Base-by-base conservation (phyloP, 1,284 basidiomycete species). In the Pseudozyma pruni region DNA sequence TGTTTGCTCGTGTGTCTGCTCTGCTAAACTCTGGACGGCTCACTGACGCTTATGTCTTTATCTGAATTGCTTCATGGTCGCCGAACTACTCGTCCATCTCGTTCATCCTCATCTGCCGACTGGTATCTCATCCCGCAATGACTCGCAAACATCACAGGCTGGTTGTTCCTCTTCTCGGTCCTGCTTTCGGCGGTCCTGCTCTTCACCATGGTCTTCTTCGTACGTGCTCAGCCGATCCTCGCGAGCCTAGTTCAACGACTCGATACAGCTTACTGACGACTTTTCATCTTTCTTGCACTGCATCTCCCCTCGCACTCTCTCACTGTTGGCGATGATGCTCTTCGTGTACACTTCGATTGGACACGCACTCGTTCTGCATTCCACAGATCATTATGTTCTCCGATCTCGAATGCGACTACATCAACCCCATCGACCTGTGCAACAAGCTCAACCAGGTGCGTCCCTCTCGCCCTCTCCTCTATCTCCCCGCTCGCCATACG, bases 401-500 rank as follows among this genome's bases (percentile, higher is more conserved):
- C 27, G 76, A 76, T 34, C 56, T 76, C 45, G 75, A 75, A 62
- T 80, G 81, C 55, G 80, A 98, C 87, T 98, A 98, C 86, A 96
- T 98, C 86, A 99, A 98, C 86, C 95, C 95, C 54, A 98, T 98
- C 88, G 95, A 99, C 85, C 90, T 98, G 34, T 98, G 96, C 86
- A 98, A 98, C 86, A 98, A 98, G 86, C 90, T 99, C 80, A 99
- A 98, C 84, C 92, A 95, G 85, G 95, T 96, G 71, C 53, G 84
- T 61, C 10, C 43, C 31, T 11, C 32, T 37, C 37, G 8, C n/a
- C 17, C 20, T n/a, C 33, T 3, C 16, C 23, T 16, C 22, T n/a
- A 6, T n/a, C 20, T 27, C 29, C 16, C 17, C 4, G 11, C n/a
- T n/a, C n/a, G 19, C 27, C 2, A n/a, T 31, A 10, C 29, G n/a